A percentile compares a stretch with the other conserved stretches of the same genome.
Conservation (phyloP, 2,329 filamentous ascomycete genomes). For the Sordariomycetes sp. region DNA sequence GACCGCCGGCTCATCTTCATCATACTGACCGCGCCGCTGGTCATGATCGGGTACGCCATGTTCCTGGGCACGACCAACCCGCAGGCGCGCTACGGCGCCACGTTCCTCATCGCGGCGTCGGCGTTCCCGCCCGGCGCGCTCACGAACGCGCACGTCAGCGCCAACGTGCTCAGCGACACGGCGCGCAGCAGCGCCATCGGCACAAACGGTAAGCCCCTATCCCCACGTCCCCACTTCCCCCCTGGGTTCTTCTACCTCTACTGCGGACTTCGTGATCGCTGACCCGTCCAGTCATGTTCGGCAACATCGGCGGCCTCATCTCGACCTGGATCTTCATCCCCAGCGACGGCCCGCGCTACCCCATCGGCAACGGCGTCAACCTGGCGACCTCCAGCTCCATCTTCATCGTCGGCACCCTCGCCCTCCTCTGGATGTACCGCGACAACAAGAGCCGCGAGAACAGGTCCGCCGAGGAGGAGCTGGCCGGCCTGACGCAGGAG, state of each 20-base stretch:
- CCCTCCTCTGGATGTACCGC: slow-evolving; percentile 49
- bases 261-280: slow-evolving; percentile 11
- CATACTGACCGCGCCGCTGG: slow-evolving; percentile 9
- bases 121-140: not conserved
- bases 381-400: slow-evolving; percentile 47
- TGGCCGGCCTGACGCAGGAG: slow-evolving; percentile 40
- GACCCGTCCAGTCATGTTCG: slow-evolving; percentile 47
- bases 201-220: not conserved
- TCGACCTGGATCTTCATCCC: slow-evolving; percentile 55
- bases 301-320: slow-evolving; percentile 49
- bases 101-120: not conserved
- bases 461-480: slow-evolving; percentile 41
- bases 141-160: slow-evolving; percentile 43
- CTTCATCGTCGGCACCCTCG: slow-evolving; percentile 33
- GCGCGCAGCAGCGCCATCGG: slow-evolving; percentile 35
- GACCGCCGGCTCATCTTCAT: slow-evolving; percentile 11
- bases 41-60: slow-evolving; percentile 31
- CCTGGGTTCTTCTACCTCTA: not conserved
- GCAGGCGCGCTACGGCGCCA: not conserved
- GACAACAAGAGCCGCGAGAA: slow-evolving; percentile 53
- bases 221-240: no score
- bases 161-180: slow-evolving; percentile 56
- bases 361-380: slow-evolving; percentile 62
- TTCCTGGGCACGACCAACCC: slow-evolving; percentile 12
- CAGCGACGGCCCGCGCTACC: slow-evolving; percentile 53